A percentile compares a stretch with the other conserved stretches of the same genome.
Evolutionary conservation across 495 filamentous ascomycete genomes (phyloP).

Genomic region (Aspergillus olivimuriae): DNA sequence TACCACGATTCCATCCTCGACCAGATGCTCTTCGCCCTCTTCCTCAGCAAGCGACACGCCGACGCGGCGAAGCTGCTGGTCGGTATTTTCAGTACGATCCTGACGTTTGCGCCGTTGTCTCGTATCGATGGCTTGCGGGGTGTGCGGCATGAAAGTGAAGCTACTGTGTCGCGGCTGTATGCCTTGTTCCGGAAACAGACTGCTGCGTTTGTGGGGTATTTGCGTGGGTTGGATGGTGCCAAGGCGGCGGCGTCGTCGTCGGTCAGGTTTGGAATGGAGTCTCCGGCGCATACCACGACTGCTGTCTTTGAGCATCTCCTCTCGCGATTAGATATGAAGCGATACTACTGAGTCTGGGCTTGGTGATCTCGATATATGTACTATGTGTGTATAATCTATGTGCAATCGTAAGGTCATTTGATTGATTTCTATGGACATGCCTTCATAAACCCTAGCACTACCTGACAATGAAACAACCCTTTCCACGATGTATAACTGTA

Average conservation of each 20-base stretch:
- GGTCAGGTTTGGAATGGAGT: constrained; percentile 22
- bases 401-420: too few species aligned
- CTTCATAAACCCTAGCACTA: too few species aligned
- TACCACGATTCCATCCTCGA: constrained; percentile 75
- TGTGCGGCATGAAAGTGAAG: constrained; percentile 32
- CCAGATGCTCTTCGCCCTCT: constrained; percentile 64
- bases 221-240: constrained; percentile 41
- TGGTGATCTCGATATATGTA: background rate
- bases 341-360: constrained; percentile 33
- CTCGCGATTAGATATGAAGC: constrained; percentile 43
- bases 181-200: constrained; percentile 58
- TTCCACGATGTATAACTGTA: too few species aligned
- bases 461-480: too few species aligned
- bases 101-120: constrained; percentile 57
- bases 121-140: constrained; percentile 35
- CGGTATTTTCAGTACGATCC: constrained; percentile 64
- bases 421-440: background rate
- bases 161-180: constrained; percentile 50
- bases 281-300: constrained; percentile 20
- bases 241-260: constrained; percentile 33
- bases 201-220: constrained; percentile 50
- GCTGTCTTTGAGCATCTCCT: constrained; percentile 46
- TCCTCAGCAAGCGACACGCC: constrained; percentile 50
- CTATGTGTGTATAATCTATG: too few species aligned
- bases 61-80: constrained; percentile 70